phyloP scores from a whole-genome alignment of 805 yeast species.

The Barnettozyma botsteinii region DNA sequence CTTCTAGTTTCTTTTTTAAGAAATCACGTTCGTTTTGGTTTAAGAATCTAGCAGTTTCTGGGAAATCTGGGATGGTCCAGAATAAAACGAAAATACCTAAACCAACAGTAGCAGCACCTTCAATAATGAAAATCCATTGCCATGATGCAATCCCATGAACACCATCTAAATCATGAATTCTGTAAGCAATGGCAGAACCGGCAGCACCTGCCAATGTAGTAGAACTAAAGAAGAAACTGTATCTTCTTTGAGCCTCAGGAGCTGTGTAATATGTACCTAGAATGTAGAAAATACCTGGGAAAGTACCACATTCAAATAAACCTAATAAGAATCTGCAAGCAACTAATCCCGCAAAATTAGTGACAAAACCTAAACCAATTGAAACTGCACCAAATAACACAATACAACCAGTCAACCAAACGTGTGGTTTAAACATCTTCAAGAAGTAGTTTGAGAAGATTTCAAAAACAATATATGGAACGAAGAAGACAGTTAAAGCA shows the following conservation, averaged over 20 bases:
- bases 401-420: constrained; percentile 32
- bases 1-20: constrained; percentile 32
- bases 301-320: constrained; percentile 46
- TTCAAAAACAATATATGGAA: constrained; percentile 38
- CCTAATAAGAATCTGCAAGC: constrained; percentile 49
- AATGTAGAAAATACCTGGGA: constrained; percentile 45
- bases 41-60: constrained; percentile 36
- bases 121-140: constrained; percentile 47
- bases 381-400: constrained; percentile 37
- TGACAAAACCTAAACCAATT: constrained; percentile 38
- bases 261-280: constrained; percentile 44
- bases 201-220: constrained; percentile 52
- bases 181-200: constrained; percentile 48
- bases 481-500: constrained; percentile 42
- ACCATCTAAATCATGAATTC: constrained; percentile 38
- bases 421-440: constrained; percentile 34
- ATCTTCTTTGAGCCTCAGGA: constrained; percentile 42
- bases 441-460: constrained; percentile 35
- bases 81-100: constrained; percentile 31
- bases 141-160: constrained; percentile 42
- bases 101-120: constrained; percentile 41
- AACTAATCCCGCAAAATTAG: constrained; percentile 39
- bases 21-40: constrained; percentile 35
- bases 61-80: constrained; percentile 39
- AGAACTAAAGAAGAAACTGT: constrained; percentile 44